Conservation (phyloP, 768 basidiomycete genomes). For the Termitomyces sp. region DNA sequence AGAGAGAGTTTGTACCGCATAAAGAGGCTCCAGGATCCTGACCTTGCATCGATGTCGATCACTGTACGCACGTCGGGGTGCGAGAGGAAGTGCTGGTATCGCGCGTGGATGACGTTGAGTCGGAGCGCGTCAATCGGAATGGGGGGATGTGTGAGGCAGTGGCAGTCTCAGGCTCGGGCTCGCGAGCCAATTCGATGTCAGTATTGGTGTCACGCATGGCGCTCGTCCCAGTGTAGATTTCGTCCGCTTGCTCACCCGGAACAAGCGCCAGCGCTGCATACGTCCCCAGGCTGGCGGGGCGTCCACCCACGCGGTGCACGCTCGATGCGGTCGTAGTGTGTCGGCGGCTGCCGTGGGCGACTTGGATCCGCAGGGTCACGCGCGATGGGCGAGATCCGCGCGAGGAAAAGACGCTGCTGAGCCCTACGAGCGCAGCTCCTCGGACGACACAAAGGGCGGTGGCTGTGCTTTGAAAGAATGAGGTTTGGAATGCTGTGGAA, state of each 20-base stretch:
- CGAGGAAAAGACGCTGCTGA: not conserved
- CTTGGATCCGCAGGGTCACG: not conserved
- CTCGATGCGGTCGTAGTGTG: not conserved
- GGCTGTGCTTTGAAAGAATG: not conserved
- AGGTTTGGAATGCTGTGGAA: too few relatives aligned
- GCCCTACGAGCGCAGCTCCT: not conserved
- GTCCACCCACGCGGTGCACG: too few relatives aligned
- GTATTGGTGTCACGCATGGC: too few relatives aligned
- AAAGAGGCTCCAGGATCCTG: not conserved
- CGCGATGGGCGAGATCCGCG: not conserved
- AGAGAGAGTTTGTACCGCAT: not conserved
- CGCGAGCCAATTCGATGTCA: too few relatives aligned
- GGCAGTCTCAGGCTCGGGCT: too few relatives aligned
- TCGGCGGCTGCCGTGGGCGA: not conserved
- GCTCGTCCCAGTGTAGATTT: too few relatives aligned
- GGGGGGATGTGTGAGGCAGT: too few relatives aligned
- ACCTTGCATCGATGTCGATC: not conserved
- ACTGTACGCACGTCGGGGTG: not conserved
- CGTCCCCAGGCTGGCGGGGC: too few relatives aligned
- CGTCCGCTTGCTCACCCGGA: too few relatives aligned
- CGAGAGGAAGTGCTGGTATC: not conserved
- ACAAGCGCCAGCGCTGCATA: too few relatives aligned
- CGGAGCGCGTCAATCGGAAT: too few relatives aligned
- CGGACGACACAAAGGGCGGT: too few relatives aligned
- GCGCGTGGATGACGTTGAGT: not conserved